phyloP scores from a whole-genome alignment of 805 yeast genomes.

The Scheffersomyces stipitis region DNA sequence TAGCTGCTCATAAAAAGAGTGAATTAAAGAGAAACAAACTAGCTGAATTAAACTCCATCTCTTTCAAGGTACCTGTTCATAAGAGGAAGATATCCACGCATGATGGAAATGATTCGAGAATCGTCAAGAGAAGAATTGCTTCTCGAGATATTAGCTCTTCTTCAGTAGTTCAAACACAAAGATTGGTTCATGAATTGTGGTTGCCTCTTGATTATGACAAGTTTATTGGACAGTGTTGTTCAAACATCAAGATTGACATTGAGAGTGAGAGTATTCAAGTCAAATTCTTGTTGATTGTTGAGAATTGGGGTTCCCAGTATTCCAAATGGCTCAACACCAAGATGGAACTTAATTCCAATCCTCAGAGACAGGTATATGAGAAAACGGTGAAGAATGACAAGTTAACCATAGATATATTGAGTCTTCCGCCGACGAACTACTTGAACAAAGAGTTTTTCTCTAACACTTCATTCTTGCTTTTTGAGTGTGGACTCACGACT shows the following conservation, averaged over 20 bases:
- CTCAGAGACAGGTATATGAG: conserved; percentile 24
- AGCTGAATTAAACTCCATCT: conserved; percentile 26
- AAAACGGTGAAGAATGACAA: conserved; percentile 22
- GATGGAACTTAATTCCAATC: conserved; percentile 36
- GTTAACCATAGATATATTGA: conserved; percentile 32
- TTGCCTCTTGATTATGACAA: conserved; percentile 40
- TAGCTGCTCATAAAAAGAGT: conserved; percentile 20
- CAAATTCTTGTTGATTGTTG: conserved; percentile 44
- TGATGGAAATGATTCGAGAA: conserved; percentile 6
- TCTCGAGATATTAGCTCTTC: conserved; percentile 7
- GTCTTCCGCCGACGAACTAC: conserved; percentile 41
- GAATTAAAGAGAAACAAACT: conserved; percentile 30
- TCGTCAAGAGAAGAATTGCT: conserved; percentile 13
- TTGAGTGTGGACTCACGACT: conserved; percentile 51
- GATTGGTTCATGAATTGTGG: conserved; percentile 46
- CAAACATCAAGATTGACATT: conserved; percentile 22
- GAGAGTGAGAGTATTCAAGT: conserved; percentile 21
- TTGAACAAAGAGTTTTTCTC: conserved; percentile 38
- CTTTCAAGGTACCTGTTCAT: conserved; percentile 19
- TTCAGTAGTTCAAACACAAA: conserved; percentile 25
- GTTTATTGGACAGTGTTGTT: conserved; percentile 29
- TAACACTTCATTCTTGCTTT: conserved; percentile 43
- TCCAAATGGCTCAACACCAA: conserved; percentile 53
- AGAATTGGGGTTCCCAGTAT: conserved; percentile 47
- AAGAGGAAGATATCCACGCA: conserved; percentile 16